Evolutionary conservation across 805 yeast species (phyloP).

Genomic region (Kockiozyma suomiensis): DNA sequence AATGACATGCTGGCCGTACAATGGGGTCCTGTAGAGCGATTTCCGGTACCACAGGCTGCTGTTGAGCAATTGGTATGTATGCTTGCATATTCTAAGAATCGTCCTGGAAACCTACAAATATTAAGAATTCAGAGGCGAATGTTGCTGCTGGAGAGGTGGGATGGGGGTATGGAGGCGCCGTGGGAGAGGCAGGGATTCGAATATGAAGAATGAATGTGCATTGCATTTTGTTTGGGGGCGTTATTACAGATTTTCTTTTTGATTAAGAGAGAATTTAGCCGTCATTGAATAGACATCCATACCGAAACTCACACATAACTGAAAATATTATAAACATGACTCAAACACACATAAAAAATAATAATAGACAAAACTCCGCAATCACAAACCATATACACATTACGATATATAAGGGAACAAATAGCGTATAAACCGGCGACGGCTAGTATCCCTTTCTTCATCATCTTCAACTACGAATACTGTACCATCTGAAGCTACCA

Average conservation of each 20-base stretch:
- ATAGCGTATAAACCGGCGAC: neutral
- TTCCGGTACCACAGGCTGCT: conserved; percentile 9
- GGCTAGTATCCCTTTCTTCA: neutral
- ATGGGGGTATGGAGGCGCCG: conserved; percentile 17
- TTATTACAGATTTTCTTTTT: neutral
- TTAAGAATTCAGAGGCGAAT: conserved; percentile 6
- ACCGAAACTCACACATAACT: neutral
- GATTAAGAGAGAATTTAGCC: too few species aligned
- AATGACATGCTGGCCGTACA: conserved; percentile 17
- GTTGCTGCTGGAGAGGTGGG: conserved; percentile 20
- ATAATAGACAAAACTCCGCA: neutral
- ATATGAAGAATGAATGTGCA: neutral
- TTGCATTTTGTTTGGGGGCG: neutral
- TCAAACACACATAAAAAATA: neutral
- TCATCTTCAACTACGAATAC: conserved; percentile 19
- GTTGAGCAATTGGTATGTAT: conserved; percentile 3
- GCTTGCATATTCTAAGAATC: neutral
- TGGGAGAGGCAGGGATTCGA: conserved; percentile 13
- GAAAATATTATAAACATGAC: neutral
- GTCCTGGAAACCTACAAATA: conserved; percentile 12
- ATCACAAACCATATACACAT: neutral
- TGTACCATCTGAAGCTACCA: conserved; percentile 21
- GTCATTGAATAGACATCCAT: too few species aligned
- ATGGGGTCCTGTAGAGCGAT: conserved; percentile 23
- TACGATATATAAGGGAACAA: conserved; percentile 5